Base-by-base conservation (phyloP, 2,329 filamentous ascomycete genomes). In the Cercospora beticola region DNA sequence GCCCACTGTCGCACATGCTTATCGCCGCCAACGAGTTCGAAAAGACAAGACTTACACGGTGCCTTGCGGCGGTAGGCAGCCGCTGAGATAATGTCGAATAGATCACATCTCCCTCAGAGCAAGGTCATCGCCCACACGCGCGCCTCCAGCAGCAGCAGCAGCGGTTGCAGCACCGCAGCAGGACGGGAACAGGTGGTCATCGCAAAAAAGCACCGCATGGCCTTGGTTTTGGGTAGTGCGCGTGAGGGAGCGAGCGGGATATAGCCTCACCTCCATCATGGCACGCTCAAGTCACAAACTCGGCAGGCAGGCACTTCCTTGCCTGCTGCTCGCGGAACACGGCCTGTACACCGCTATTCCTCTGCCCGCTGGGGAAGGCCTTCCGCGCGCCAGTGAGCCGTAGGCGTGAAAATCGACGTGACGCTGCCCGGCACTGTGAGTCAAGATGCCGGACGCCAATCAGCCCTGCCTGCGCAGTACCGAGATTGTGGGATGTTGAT, bases 41-140 rank as follows among this genome's bases (percentile, higher is more conserved):
- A 71, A 68, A n/a, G 36, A 40, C 36, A n/a, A 3, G 63, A 72
- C 71, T 72, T 72, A 72, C 71, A 72, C 69, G 66, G 62, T 68
- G 43, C 65, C 54, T 30, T 64, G 66, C 68, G 68, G 68, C 68
- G 62, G 70, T 72, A 66, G 70, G 64, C 65, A 70, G 69, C 70
- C 70, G 70, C 65, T 49, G 61, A 64, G 64, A 59, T 33, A 54
- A 61, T 58, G 64, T 65, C 58, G 67, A 67, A 71, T 68, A 65
- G 67, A 71, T 72, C 71, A 72, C 69, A 72, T 72, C 65, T 62
- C 58, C 52, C 36, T 49, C 21, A 40, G 60, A 54, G 67, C 18
- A 28, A 26, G 31, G 52, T 43, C 46, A 62, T 60, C 40, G 62
- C 43, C 40, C 62, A 28, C 18, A 31, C 64, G 52, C 64, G 61